phyloP scores from a whole-genome alignment of 1,139 yeast genomes.

The Kurtzmaniella quercitrusa region DNA sequence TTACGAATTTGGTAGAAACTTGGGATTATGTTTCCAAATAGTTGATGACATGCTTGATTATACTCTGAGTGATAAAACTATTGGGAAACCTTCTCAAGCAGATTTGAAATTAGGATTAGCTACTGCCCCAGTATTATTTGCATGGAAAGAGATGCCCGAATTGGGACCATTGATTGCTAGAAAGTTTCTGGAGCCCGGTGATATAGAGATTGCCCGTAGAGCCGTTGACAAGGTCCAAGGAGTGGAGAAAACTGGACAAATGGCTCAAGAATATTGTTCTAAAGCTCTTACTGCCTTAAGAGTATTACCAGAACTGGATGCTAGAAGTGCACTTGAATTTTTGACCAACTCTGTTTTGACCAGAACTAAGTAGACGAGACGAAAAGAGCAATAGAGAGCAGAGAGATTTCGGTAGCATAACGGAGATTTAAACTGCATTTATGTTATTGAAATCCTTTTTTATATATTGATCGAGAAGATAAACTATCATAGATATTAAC shows the following conservation, averaged over 20 bases:
- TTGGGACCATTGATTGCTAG: slow-evolving; percentile 80
- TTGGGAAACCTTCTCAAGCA: slow-evolving; percentile 96
- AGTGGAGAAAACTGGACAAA: slow-evolving; percentile 64
- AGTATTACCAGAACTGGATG: slow-evolving; percentile 79
- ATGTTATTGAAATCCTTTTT: too few relatives aligned
- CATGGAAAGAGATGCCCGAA: slow-evolving; percentile 87
- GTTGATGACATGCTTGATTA: slow-evolving; percentile 96
- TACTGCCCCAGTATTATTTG: slow-evolving; percentile 92
- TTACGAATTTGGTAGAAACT: slow-evolving; percentile 86
- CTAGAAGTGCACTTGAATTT: slow-evolving; percentile 82
- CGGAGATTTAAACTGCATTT: too few relatives aligned
- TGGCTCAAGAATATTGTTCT: slow-evolving; percentile 77
- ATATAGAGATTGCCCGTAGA: slow-evolving; percentile 71
- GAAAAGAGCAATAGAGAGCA: not conserved
- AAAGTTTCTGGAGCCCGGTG: slow-evolving; percentile 77
- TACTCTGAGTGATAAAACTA: slow-evolving; percentile 72
- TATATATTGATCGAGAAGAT: not conserved
- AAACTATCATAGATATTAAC: not conserved
- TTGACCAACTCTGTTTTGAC: slow-evolving; percentile 81
- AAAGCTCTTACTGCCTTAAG: slow-evolving; percentile 72
- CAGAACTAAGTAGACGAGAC: slow-evolving; percentile 48
- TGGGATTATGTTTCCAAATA: slow-evolving; percentile 93
- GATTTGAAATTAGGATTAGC: slow-evolving; percentile 92
- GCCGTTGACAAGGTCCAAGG: slow-evolving; percentile 74
- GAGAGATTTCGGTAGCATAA: too few relatives aligned